A percentile compares a stretch with the other conserved stretches of the same genome.
Evolutionary conservation across 306 rosid genomes (phyloP).

Genomic region (Cicer chorassanicum): DNA sequence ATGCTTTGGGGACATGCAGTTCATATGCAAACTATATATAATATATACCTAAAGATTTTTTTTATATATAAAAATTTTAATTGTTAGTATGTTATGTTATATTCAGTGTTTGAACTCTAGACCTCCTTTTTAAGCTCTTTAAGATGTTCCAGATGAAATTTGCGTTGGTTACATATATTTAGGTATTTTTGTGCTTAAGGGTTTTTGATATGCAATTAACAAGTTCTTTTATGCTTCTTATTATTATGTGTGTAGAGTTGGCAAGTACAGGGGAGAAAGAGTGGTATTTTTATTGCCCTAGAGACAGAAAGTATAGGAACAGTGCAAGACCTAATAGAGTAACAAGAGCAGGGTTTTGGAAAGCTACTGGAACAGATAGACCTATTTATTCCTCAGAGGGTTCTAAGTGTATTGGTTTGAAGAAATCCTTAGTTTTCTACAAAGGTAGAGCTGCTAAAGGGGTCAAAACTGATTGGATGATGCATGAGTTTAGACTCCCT

Average conservation of each 20-base stretch:
- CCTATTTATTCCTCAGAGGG: constrained; percentile 82
- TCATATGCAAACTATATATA: no score
- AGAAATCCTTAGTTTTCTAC: constrained; percentile 88
- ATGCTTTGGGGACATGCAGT: no score
- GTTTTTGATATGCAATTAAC: neutral
- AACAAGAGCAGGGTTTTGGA: constrained; percentile 90
- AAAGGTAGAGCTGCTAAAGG: constrained; percentile 90
- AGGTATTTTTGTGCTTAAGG: neutral
- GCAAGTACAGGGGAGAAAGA: constrained; percentile 82
- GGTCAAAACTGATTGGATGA: constrained; percentile 91
- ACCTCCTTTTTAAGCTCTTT: no score
- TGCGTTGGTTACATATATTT: no score
- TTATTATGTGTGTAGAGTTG: constrained; percentile 58
- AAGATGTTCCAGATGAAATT: no score
- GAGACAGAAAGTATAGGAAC: constrained; percentile 84
- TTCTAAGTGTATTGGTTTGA: constrained; percentile 77
- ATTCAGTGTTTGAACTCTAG: no score
- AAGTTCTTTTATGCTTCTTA: neutral
- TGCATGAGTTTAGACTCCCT: constrained; percentile 91
- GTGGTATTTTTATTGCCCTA: constrained; percentile 91
- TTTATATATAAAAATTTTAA: no score
- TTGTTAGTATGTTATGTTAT: no score
- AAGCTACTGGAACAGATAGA: constrained; percentile 88
- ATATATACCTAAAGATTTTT: no score
- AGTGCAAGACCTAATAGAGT: constrained; percentile 90